These are phyloP conservation scores for Carex scoparia DNA, from an alignment of 176 grass and related monocot species.

Conservation along the genomic window DNA sequence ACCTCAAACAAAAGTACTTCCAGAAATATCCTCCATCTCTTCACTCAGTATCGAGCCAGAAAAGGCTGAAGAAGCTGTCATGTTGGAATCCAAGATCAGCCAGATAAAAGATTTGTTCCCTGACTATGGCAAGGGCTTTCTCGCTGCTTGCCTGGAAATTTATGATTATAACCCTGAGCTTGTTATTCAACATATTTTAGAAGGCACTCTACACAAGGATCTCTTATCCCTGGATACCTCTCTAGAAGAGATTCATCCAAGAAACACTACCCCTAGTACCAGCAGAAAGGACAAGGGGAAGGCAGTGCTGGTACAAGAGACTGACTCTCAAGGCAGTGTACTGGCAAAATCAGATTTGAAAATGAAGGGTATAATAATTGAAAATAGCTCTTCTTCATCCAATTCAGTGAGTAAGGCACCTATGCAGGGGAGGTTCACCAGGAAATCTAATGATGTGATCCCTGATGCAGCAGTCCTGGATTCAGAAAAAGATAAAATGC, in stretches of 20 bases:
- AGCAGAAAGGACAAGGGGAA: conserved; percentile 76
- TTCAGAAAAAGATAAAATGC: conserved; percentile 60
- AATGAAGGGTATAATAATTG: conserved; percentile 17
- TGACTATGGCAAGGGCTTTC: conserved; percentile 86
- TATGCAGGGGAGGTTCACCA: conserved; percentile 74
- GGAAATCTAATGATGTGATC: conserved; percentile 53
- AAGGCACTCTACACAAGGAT: conserved; percentile 88
- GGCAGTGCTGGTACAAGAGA: conserved; percentile 50
- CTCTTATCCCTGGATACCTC: conserved; percentile 72
- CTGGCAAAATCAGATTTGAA: conserved; percentile 28
- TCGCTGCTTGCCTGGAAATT: conserved; percentile 84
- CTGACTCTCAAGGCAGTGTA: conserved; percentile 19
- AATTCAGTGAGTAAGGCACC: conserved; percentile 34
- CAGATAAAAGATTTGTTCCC: conserved; percentile 93
- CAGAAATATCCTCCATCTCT: neutral
- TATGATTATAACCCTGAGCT: conserved; percentile 79
- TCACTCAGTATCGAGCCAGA: conserved; percentile 34
- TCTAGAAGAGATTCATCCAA: conserved; percentile 58
- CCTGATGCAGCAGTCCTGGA: conserved; percentile 50
- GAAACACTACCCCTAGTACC: conserved; percentile 33
- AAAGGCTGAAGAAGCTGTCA: conserved; percentile 61
- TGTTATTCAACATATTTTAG: conserved; percentile 90
- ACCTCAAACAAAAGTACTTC: neutral
- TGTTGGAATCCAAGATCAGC: conserved; percentile 88
- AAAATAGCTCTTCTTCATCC: conserved; percentile 38